A percentile compares a stretch with the other conserved stretches of the same genome.
Conservation (phyloP, 371 early-diverging fungal species). For the Mucor racemosus region DNA sequence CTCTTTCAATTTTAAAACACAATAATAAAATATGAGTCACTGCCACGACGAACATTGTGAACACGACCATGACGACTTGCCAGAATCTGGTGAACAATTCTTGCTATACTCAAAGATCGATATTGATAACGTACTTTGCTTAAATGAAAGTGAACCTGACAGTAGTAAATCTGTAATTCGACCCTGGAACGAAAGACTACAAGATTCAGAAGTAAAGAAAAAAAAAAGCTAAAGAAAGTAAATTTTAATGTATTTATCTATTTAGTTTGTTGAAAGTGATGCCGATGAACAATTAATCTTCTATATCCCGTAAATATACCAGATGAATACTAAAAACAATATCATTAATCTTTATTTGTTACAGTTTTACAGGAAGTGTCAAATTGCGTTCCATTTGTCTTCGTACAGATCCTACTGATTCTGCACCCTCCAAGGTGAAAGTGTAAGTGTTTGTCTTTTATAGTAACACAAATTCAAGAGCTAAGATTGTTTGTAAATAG, state of each 20-base stretch:
- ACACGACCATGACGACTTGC: slow-evolving; percentile 76
- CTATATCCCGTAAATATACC: slow-evolving; percentile 77
- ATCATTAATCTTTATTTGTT: too few species aligned
- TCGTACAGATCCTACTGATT: slow-evolving; percentile 68
- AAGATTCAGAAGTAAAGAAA: slow-evolving; percentile 60
- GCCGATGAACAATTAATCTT: slow-evolving; percentile 91
- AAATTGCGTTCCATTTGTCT: slow-evolving; percentile 90
- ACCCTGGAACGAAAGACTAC: slow-evolving; percentile 83
- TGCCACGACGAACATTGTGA: slow-evolving; percentile 70
- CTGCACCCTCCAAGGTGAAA: slow-evolving; percentile 76
- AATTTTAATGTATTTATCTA: neutral
- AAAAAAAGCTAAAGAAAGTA: neutral
- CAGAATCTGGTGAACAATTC: slow-evolving; percentile 73
- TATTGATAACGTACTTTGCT: slow-evolving; percentile 76
- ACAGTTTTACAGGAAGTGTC: slow-evolving; percentile 84
- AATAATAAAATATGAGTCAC: slow-evolving; percentile 11
- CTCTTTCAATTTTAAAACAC: neutral
- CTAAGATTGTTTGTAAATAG: slow-evolving; percentile 36
- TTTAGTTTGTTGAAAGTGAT: slow-evolving; percentile 80
- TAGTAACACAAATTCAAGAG: neutral
- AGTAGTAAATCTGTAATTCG: slow-evolving; percentile 82
- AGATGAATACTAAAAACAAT: neutral
- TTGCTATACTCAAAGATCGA: slow-evolving; percentile 84
- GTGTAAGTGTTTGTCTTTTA: slow-evolving; percentile 56
- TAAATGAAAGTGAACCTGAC: slow-evolving; percentile 79